Percentiles rank a stretch among this genome's conserved stretches.
Evolutionary conservation across 1,284 basidiomycete species (phyloP).

Genomic region (Melampsora larici-populina): DNA sequence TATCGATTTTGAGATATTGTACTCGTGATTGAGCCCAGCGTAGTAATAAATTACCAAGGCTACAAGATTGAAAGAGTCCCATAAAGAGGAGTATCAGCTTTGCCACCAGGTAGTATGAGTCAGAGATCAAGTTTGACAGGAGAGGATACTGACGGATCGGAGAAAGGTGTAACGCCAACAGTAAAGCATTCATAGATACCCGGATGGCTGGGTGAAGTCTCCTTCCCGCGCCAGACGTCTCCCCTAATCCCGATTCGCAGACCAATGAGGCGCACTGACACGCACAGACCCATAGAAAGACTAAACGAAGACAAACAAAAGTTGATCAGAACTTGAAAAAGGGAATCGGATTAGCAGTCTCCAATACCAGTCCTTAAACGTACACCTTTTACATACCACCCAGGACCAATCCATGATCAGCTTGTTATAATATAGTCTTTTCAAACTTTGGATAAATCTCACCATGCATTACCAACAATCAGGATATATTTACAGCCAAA

Average conservation of each 20-base stretch:
- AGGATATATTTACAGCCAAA: neutral
- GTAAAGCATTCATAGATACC: neutral
- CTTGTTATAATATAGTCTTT: no score
- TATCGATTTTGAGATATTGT: neutral
- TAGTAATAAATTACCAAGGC: neutral
- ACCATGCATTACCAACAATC: no score
- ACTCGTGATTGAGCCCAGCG: neutral
- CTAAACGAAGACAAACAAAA: neutral
- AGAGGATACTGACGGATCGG: neutral
- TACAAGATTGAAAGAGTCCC: neutral
- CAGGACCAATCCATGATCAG: neutral
- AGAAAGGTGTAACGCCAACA: neutral
- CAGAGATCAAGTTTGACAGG: neutral
- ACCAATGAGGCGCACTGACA: neutral
- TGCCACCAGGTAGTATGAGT: neutral
- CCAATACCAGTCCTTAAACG: neutral
- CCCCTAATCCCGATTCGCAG: neutral
- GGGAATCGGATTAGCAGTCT: neutral
- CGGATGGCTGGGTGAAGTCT: neutral
- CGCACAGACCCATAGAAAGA: neutral
- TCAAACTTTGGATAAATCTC: no score
- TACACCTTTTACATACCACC: neutral
- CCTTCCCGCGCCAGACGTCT: neutral
- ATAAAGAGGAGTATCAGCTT: neutral
- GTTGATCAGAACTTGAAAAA: neutral